phyloP scores from a whole-genome alignment of 108 stramenopile species.

The Cyclotella choctawhatcheeana region DNA sequence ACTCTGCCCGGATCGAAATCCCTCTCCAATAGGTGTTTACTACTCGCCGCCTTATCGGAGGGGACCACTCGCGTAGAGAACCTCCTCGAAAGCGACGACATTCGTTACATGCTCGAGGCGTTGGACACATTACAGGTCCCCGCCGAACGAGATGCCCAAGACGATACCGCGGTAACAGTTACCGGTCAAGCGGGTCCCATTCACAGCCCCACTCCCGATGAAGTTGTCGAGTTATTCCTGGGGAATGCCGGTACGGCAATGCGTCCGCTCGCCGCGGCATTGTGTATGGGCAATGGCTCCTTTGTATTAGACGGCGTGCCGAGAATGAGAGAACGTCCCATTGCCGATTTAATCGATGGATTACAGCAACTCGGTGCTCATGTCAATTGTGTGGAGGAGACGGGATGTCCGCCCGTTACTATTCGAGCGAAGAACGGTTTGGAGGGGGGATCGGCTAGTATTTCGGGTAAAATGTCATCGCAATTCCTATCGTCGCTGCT shows the following conservation, averaged over 20 bases:
- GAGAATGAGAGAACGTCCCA: slow-evolving; percentile 96
- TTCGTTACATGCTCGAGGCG: slow-evolving; percentile 95
- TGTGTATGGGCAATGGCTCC: slow-evolving; percentile 89
- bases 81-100: slow-evolving; percentile 94
- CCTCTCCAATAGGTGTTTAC: slow-evolving; percentile 89
- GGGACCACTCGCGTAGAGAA: slow-evolving; percentile 85
- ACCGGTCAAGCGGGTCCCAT: slow-evolving; percentile 88
- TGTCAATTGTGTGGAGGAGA: slow-evolving; percentile 82
- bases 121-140: slow-evolving; percentile 85
- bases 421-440: slow-evolving; percentile 79
- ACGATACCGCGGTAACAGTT: slow-evolving; percentile 74
- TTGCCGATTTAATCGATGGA: slow-evolving; percentile 93
- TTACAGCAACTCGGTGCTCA: slow-evolving; percentile 94
- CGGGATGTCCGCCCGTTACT: slow-evolving; percentile 94
- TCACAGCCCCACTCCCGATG: slow-evolving; percentile 66
- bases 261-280: slow-evolving; percentile 93
- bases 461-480: slow-evolving; percentile 97
- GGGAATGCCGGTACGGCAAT: slow-evolving; percentile 97
- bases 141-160: slow-evolving; percentile 61
- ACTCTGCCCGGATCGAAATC: slow-evolving; percentile 95
- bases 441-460: slow-evolving; percentile 71
- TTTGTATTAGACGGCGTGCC: slow-evolving; percentile 96
- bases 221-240: slow-evolving; percentile 82
- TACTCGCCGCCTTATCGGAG: slow-evolving; percentile 74
- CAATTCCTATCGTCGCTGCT: slow-evolving; percentile 95